Conservation (phyloP, 2,329 filamentous ascomycete genomes). For the Aplosporella prunicola region DNA sequence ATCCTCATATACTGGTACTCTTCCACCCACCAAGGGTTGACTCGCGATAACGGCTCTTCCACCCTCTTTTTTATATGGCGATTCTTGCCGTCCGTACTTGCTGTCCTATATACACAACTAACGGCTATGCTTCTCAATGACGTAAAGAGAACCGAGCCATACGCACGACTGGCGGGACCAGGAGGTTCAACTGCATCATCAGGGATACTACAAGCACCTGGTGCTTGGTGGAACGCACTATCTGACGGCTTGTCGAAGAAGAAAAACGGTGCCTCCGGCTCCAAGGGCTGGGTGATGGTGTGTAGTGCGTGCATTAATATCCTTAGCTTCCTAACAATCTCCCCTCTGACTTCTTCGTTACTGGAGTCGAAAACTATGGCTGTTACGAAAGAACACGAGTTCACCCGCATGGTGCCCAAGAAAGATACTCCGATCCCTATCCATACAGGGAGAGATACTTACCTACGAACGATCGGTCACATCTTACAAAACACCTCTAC, state of each 20-base stretch:
- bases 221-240: conserved; percentile 19
- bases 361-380: conserved; percentile 12
- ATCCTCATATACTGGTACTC: conserved; percentile 13
- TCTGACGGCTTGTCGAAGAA: conserved; percentile 14
- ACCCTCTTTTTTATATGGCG: conserved; percentile 19
- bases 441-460: conserved; percentile 13
- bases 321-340: conserved; percentile 13
- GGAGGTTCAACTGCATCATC: conserved; percentile 13
- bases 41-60: conserved; percentile 18
- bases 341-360: conserved; percentile 16
- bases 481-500: conserved; percentile 20
- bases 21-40: conserved; percentile 16
- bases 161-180: conserved; percentile 15
- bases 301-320: conserved; percentile 12
- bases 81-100: conserved; percentile 20
- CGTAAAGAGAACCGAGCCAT: conserved; percentile 20
- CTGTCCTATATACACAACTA: conserved; percentile 19
- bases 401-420: conserved; percentile 1
- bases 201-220: conserved; percentile 15
- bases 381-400: conserved; percentile 3
- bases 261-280: conserved; percentile 13
- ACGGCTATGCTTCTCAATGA: conserved; percentile 17
- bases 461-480: conserved; percentile 19
- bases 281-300: conserved; percentile 12
- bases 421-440: background rate